phyloP scores from a whole-genome alignment of 257 asterid genomes.

The Solanum lycopersicoides region DNA sequence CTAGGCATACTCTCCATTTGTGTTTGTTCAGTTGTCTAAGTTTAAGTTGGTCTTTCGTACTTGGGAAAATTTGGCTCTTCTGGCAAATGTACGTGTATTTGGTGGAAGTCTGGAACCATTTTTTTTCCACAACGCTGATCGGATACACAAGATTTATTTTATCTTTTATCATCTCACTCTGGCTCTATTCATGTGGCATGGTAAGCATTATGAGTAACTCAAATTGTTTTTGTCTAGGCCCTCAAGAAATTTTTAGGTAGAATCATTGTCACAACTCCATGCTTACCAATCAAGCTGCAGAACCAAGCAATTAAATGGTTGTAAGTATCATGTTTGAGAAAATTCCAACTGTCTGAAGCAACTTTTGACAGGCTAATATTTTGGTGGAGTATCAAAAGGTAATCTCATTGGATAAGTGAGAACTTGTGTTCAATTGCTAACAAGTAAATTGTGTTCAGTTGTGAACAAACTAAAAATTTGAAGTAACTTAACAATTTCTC shows the following conservation, averaged over 20 bases:
- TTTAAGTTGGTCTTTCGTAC: neutral
- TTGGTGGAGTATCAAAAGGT: neutral
- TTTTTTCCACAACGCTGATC: neutral
- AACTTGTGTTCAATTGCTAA: neutral
- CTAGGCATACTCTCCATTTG: neutral
- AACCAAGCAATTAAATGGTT: neutral
- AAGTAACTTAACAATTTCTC: neutral
- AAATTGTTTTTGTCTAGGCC: neutral
- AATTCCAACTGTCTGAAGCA: neutral
- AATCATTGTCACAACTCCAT: neutral
- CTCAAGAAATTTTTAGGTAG: neutral
- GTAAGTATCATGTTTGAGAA: neutral
- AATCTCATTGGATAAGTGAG: neutral
- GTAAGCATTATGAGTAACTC: neutral
- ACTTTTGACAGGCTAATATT: neutral
- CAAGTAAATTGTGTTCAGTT: neutral
- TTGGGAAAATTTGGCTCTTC: neutral
- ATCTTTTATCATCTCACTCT: neutral
- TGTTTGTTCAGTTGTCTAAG: neutral
- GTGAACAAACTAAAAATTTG: neutral
- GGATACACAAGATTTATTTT: neutral
- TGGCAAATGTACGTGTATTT: neutral
- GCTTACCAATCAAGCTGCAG: neutral
- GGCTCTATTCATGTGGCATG: neutral
- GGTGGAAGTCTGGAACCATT: neutral